Conservation (phyloP, 306 rosid genomes). For the Sindora glabra region DNA sequence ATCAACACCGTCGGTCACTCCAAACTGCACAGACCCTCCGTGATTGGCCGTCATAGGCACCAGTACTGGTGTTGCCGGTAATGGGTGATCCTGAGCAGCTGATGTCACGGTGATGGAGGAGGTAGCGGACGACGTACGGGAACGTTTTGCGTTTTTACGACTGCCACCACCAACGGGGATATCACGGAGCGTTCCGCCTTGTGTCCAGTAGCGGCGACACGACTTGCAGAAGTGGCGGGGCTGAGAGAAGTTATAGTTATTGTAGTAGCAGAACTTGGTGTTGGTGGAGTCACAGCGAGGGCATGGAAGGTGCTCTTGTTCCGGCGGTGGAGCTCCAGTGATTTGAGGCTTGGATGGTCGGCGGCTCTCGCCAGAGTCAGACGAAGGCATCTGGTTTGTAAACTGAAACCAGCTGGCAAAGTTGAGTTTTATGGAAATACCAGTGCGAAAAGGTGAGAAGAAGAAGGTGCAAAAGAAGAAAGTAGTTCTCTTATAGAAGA, state of each 20-base stretch:
- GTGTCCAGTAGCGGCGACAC: slow-evolving; percentile 99
- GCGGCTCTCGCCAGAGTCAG: slow-evolving; percentile 53
- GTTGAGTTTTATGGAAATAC: no score
- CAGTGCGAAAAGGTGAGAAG: not conserved
- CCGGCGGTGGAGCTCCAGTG: slow-evolving; percentile 51
- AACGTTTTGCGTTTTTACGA: slow-evolving; percentile 85
- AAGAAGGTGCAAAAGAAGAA: no score
- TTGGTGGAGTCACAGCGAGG: slow-evolving; percentile 94
- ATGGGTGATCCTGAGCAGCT: slow-evolving; percentile 12
- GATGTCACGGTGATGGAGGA: slow-evolving; percentile 6
- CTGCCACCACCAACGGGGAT: slow-evolving; percentile 93
- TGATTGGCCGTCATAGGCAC: slow-evolving; percentile 20
- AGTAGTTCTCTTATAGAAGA: not conserved
- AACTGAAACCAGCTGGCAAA: no score
- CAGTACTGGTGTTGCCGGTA: slow-evolving; percentile 27
- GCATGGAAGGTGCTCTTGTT: slow-evolving; percentile 87
- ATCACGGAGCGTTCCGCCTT: slow-evolving; percentile 94
- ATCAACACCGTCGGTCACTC: slow-evolving; percentile 21
- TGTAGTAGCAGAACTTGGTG: slow-evolving; percentile 95
- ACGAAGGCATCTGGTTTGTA: slow-evolving; percentile 51
- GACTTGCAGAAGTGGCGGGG: slow-evolving; percentile 96
- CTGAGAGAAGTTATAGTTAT: slow-evolving; percentile 96
- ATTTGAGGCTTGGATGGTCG: slow-evolving; percentile 23
- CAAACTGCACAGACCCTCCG: slow-evolving; percentile 23
- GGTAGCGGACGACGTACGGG: slow-evolving; percentile 40